These are phyloP conservation scores for Actinidia polygama DNA, from an alignment of 179 eudicot genomes.

Conservation along the genomic window DNA sequence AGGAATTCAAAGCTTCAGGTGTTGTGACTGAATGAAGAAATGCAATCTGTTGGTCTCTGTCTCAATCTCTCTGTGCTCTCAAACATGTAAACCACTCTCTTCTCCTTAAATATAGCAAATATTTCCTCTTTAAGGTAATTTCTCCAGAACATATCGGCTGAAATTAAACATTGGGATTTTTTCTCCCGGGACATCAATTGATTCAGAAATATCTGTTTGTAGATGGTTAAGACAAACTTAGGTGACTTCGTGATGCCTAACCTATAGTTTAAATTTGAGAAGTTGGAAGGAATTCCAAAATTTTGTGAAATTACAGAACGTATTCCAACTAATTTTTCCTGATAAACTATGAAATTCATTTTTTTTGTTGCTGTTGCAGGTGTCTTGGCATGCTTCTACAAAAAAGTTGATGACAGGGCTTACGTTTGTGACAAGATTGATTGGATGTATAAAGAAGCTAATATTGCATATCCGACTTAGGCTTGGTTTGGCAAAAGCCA, in stretches of 20 bases:
- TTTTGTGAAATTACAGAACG: background rate
- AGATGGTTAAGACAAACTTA: background rate
- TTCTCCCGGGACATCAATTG: background rate
- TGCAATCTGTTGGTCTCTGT: too few species aligned
- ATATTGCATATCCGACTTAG: constrained; percentile 79
- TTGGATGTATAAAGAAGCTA: constrained; percentile 81
- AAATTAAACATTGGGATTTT: background rate
- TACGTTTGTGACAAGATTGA: constrained; percentile 90
- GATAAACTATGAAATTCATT: background rate
- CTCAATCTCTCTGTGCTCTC: background rate
- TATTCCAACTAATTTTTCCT: background rate
- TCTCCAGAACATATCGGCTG: too few species aligned
- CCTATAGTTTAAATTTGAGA: background rate
- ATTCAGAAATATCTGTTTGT: background rate
- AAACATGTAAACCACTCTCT: background rate
- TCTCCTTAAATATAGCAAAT: background rate
- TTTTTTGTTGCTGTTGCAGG: constrained; percentile 41
- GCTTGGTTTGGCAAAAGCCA: constrained; percentile 96
- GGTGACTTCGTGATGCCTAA: background rate
- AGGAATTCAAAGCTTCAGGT: too few species aligned
- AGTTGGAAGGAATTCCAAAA: background rate
- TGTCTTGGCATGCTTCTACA: constrained; percentile 94
- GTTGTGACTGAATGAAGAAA: too few species aligned
- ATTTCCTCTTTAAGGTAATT: too few species aligned
- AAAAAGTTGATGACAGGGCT: constrained; percentile 80